These are phyloP conservation scores for Trematosphaeria pertusa DNA, from an alignment of 2,329 filamentous ascomycete genomes.

Conservation along the genomic window DNA sequence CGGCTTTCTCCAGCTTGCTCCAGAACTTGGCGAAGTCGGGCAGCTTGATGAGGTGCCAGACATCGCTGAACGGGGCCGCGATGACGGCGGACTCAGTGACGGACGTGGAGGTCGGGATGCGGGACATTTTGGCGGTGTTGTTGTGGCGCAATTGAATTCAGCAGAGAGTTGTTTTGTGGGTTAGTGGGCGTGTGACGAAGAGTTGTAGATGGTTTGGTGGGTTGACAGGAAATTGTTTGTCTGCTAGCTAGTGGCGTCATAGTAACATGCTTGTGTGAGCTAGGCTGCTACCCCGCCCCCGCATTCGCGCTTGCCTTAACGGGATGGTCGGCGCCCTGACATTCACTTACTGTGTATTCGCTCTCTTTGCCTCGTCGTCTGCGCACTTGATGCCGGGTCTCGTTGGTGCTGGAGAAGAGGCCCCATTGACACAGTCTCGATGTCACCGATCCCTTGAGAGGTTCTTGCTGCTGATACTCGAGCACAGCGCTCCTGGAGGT, in stretches of 20 bases:
- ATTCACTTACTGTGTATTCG: no score
- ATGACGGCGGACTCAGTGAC: slow-evolving; percentile 73
- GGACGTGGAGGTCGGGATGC: slow-evolving; percentile 70
- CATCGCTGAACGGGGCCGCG: slow-evolving; percentile 68
- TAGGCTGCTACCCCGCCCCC: slow-evolving; percentile 32
- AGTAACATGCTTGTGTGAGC: neutral
- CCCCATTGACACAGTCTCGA: no score
- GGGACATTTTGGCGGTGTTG: slow-evolving; percentile 29
- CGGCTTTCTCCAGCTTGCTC: slow-evolving; percentile 66
- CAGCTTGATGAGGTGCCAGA: slow-evolving; percentile 80
- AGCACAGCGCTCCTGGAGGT: no score
- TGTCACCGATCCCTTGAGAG: no score
- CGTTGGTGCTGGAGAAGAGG: no score
- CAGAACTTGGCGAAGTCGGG: slow-evolving; percentile 73
- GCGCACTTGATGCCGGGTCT: no score
- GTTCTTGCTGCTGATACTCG: no score
- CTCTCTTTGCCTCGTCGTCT: no score
- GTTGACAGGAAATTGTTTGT: neutral
- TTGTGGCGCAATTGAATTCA: neutral
- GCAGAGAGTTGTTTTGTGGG: neutral
- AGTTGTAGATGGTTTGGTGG: neutral
- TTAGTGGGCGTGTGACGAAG: neutral
- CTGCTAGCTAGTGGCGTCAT: neutral
- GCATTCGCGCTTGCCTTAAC: slow-evolving; percentile 21
- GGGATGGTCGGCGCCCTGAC: no score